A percentile compares a stretch with the other conserved stretches of the same genome.
Evolutionary conservation across 2,329 filamentous ascomycete genomes (phyloP).

Genomic region (Fusarium napiforme): DNA sequence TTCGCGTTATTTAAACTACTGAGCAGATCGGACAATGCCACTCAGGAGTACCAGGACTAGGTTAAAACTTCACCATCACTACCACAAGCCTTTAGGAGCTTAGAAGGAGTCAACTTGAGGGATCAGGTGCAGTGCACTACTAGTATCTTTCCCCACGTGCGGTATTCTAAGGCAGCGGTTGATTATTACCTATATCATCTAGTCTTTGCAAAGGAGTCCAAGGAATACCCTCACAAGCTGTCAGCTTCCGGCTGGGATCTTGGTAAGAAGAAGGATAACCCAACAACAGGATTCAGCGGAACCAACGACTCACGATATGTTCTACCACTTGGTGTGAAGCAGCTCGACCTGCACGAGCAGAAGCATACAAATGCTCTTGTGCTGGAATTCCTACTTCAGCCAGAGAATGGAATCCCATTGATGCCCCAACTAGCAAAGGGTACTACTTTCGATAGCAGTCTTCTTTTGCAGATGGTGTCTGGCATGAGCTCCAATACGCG

Average conservation of each 20-base stretch:
- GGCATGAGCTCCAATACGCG: no score
- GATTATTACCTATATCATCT: conserved; percentile 71
- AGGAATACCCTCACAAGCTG: conserved; percentile 71
- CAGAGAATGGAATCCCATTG: conserved; percentile 57
- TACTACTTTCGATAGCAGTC: conserved; percentile 43
- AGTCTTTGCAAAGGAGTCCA: conserved; percentile 71
- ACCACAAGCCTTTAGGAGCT: conserved; percentile 50
- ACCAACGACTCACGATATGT: conserved; percentile 72
- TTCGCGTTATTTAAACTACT: conserved; percentile 60
- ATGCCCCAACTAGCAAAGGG: conserved; percentile 11
- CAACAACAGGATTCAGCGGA: conserved; percentile 75
- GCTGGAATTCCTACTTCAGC: conserved; percentile 65
- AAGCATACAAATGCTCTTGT: conserved; percentile 76
- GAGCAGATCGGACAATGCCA: conserved; percentile 61
- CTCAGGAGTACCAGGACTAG: conserved; percentile 63
- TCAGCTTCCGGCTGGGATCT: conserved; percentile 77
- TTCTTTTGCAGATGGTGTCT: conserved; percentile 58
- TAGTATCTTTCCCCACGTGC: conserved; percentile 64
- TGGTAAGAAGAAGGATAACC: conserved; percentile 56
- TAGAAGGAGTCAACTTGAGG: conserved; percentile 67
- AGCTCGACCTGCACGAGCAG: conserved; percentile 65
- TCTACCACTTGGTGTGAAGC: conserved; percentile 65
- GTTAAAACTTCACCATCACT: conserved; percentile 50
- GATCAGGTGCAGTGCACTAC: conserved; percentile 61
- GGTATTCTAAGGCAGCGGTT: conserved; percentile 63